Base-by-base conservation (phyloP, 1,284 basidiomycete species). In the Stygiomarasmius scandens region DNA sequence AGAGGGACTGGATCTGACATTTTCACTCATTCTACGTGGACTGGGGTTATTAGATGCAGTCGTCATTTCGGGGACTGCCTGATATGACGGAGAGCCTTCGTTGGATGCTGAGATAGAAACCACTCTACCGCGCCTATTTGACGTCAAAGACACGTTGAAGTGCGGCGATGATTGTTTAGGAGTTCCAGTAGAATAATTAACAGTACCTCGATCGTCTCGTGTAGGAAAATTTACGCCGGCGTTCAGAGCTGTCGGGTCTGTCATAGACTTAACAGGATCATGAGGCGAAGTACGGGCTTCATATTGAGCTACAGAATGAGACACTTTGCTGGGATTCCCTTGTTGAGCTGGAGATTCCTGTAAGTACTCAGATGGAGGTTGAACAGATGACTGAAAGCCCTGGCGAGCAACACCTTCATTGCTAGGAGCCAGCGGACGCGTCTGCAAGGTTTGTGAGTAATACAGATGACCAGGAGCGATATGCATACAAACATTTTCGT, bases 291-390 rank as follows among this genome's bases (percentile, higher is more conserved):
- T 51, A 38, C 63, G 65, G 22, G 64, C 61, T 58, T 69, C 67
- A 55, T 63, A 66, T 19, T 61, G 64, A 36, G 68, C 59, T 20
- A 66, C 60, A 9, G 67, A 54, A 43, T 66, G 60, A 36, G 67
- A 59, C 27, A 68, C 66, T 49, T 64, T 65, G 27, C 22, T 54
- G 2, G 54, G 27, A 19, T 20, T 5, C 3, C 22, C 38, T n/a
- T 25, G 23, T 49, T 49, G 48, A 29, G 23, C 19, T 3, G 9
- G 9, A 10, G 10, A 27, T 14, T 2, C 19, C 25, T 51, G 44
- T 27, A 6, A n/a, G 12, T 11, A 19, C 16, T 57, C 50, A 10
- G 45, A 32, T 16, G 34, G 46, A 47, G 11, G 47, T 12, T 55
- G 24, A 24, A 47, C 8, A 9, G 38, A 22, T 8, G 47, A 25